A percentile compares a stretch with the other conserved stretches of the same genome.
Conservation (phyloP, 371 early-diverging fungal species). For the Globomyces sp. region DNA sequence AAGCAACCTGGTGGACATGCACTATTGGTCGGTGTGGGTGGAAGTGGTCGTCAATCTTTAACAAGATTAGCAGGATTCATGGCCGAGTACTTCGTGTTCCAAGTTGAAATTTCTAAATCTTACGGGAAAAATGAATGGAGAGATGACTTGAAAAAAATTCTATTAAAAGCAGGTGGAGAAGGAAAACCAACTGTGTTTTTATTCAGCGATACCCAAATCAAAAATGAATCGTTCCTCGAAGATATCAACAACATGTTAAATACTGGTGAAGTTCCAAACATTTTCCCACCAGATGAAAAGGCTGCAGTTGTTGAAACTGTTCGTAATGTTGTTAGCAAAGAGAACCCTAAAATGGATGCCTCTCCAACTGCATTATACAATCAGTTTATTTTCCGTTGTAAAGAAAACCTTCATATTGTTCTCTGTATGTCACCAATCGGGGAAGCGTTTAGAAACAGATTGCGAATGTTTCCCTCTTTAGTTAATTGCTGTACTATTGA, state of each 20-base stretch:
- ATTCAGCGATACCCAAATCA: constrained; percentile 54
- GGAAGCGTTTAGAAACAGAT: constrained; percentile 54
- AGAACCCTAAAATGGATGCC: constrained; percentile 54
- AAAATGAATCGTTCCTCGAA: constrained; percentile 51
- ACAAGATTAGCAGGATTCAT: constrained; percentile 55
- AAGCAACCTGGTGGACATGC: constrained; percentile 56
- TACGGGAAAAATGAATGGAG: constrained; percentile 55
- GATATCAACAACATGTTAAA: constrained; percentile 61
- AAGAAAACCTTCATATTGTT: constrained; percentile 56
- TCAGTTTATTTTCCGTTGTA: constrained; percentile 51
- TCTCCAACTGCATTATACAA: constrained; percentile 51
- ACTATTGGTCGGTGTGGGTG: constrained; percentile 59
- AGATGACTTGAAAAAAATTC: constrained; percentile 52
- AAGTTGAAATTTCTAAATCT: constrained; percentile 54
- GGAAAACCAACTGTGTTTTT: constrained; percentile 48
- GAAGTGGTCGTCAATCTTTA: constrained; percentile 53
- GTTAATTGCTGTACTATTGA: constrained; percentile 63
- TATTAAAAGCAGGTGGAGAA: constrained; percentile 54
- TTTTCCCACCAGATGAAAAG: constrained; percentile 56
- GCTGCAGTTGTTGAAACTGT: constrained; percentile 53
- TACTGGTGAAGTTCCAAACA: constrained; percentile 58
- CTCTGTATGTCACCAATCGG: constrained; percentile 60
- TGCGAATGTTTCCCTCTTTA: constrained; percentile 55
- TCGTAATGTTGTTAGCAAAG: constrained; percentile 42
- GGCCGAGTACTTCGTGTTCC: constrained; percentile 52